Conservation (phyloP, 2,329 filamentous ascomycete species). For the Cyanodermella asteris region DNA sequence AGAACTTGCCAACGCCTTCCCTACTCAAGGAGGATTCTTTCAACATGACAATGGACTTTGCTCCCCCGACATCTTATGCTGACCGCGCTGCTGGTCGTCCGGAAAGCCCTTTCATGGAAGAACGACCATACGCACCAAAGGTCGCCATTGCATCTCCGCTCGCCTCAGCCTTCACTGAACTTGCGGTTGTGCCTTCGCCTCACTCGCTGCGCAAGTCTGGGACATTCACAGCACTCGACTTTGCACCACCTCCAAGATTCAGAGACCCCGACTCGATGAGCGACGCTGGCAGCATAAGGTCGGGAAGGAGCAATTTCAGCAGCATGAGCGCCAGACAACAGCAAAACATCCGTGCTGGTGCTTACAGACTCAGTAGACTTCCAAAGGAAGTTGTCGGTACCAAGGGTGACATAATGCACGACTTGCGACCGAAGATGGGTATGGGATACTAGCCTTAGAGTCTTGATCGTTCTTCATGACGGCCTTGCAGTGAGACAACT, state of each 20-base stretch:
- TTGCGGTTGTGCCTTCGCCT: conserved; percentile 67
- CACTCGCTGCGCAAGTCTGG: conserved; percentile 26
- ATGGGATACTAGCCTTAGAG: too few relatives aligned
- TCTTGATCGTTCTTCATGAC: too few relatives aligned
- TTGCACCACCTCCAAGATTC: conserved; percentile 26
- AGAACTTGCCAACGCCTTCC: conserved; percentile 62
- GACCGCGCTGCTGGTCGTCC: conserved; percentile 48
- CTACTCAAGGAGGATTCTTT: conserved; percentile 68
- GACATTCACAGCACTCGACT: conserved; percentile 26
- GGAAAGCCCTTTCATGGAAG: conserved; percentile 35
- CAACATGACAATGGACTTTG: conserved; percentile 62
- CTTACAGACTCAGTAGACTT: conserved; percentile 68
- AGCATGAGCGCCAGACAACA: conserved; percentile 52
- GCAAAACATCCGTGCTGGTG: conserved; percentile 55
- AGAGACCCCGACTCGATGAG: conserved; percentile 20
- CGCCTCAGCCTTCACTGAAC: conserved; percentile 66
- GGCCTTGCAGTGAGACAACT: too few relatives aligned
- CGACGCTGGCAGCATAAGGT: conserved; percentile 27
- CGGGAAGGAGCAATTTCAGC: conserved; percentile 57
- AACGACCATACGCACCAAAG: conserved; percentile 49
- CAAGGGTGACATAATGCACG: conserved; percentile 38
- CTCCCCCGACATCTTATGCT: conserved; percentile 35
- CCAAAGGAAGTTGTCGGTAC: conserved; percentile 67
- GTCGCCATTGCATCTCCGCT: conserved; percentile 59
- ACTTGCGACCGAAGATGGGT: conserved; percentile 35